Conservation (phyloP, 2,329 filamentous ascomycete species). For the Penicillium sp. region DNA sequence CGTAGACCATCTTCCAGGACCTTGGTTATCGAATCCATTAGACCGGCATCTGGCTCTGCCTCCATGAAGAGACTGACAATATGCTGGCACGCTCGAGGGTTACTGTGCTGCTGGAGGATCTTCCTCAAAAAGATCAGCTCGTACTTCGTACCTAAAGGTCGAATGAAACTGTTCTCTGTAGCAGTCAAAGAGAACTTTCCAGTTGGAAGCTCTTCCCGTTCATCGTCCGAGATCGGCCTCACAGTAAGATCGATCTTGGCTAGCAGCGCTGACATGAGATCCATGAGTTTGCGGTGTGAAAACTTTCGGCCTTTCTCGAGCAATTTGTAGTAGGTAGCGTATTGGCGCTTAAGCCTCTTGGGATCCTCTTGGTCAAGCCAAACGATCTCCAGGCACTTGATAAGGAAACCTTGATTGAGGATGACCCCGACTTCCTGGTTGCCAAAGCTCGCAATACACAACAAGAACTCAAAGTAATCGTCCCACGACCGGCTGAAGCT, state of each 20-base stretch:
- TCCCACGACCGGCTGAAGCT: conserved; percentile 70
- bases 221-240: conserved; percentile 31
- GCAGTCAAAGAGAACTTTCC: conserved; percentile 41
- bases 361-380: conserved; percentile 59
- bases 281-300: conserved; percentile 48
- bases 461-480: conserved; percentile 74
- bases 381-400: conserved; percentile 64
- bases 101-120: conserved; percentile 67
- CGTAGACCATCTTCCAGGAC: conserved; percentile 62
- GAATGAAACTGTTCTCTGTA: conserved; percentile 41
- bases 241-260: conserved; percentile 44
- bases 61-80: conserved; percentile 65
- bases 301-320: conserved; percentile 54
- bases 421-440: conserved; percentile 62
- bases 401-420: conserved; percentile 65
- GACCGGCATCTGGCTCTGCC: conserved; percentile 57
- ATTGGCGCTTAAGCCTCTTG: conserved; percentile 60
- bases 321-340: conserved; percentile 49
- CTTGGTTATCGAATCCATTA: conserved; percentile 53
- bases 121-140: conserved; percentile 60
- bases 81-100: conserved; percentile 54
- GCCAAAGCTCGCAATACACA: conserved; percentile 69
- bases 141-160: conserved; percentile 37
- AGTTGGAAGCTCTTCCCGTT: conserved; percentile 28
- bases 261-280: conserved; percentile 47